These are phyloP conservation scores for Fusarium torulosum DNA, from an alignment of 2,329 filamentous ascomycete genomes.

Conservation along the genomic window DNA sequence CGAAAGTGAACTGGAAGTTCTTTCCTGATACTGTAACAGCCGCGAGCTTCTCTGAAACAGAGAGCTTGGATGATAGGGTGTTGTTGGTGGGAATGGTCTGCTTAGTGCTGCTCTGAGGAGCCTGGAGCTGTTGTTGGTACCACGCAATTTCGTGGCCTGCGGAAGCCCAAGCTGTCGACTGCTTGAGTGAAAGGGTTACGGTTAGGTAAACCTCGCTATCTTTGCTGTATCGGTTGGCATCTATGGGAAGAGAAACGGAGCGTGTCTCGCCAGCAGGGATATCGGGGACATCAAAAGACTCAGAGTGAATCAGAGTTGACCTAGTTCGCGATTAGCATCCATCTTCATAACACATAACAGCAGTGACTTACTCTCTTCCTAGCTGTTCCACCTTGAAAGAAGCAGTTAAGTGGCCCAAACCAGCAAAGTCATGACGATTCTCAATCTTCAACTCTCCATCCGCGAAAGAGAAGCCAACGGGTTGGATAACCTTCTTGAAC, in stretches of 20 bases:
- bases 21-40: slow-evolving; percentile 33
- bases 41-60: slow-evolving; percentile 28
- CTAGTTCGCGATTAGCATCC: slow-evolving; percentile 20
- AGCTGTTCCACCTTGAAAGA: slow-evolving; percentile 61
- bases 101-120: not conserved
- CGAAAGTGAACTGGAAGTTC: slow-evolving; percentile 59
- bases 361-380: slow-evolving; percentile 54
- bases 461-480: slow-evolving; percentile 59
- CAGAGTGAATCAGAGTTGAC: slow-evolving; percentile 49
- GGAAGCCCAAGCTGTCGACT: slow-evolving; percentile 63
- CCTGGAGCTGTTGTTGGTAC: slow-evolving; percentile 60
- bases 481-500: slow-evolving; percentile 69
- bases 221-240: slow-evolving; percentile 46
- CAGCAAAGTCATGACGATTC: slow-evolving; percentile 65
- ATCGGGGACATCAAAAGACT: slow-evolving; percentile 56
- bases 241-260: slow-evolving; percentile 52
- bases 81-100: not conserved
- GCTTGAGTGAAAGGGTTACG: slow-evolving; percentile 58
- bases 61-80: slow-evolving; percentile 40
- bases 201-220: slow-evolving; percentile 60
- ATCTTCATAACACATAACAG: accelerated
- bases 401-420: slow-evolving; percentile 57
- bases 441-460: slow-evolving; percentile 56
- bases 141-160: slow-evolving; percentile 68
- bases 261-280: slow-evolving; percentile 55